Evolutionary conservation across 2,329 filamentous ascomycete species (phyloP), one percentile per base, ranked within the genome.

Genomic region (Pseudogymnoascus sp.): DNA sequence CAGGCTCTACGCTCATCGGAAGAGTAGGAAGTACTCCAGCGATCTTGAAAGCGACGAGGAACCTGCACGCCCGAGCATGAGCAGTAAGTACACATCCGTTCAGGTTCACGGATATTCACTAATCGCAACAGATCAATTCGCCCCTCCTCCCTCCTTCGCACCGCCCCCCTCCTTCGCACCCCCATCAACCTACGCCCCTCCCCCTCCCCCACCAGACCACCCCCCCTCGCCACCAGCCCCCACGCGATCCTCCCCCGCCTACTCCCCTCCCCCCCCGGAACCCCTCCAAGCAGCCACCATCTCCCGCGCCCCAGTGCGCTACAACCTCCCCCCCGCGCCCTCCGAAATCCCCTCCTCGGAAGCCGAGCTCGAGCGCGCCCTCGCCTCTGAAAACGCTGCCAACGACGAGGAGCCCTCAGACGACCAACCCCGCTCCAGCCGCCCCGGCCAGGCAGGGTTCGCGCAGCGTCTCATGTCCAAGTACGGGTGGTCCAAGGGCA

Each of bases 401-500:
- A 71, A 73, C 11, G 74, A 79, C 70, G 24, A 67, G 26, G 70
- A 68, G 19, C 68, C 71, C 35, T 60, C 65, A 35, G 75, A 76
- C 64, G 74, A 76, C 40, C 70, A 74, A 19, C 75, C 80, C 33
- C 83, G 84, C 38, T 87, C 87, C 44, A 84, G 79, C 63, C 85
- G 87, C 2, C 91, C 92, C 0, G 91, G 91, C 14, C 90, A 96
- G 74, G 84, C 86, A 67, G 90, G 88, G 61, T 96, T 96, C 74
- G 95, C 91, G 0, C 85, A 92, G 68, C 88, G 92, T 35, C 83
- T 97, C 63, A 91, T 99, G 86, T 84, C 86, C 65, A 97, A 97
- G 74, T 95, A 96, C 76, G 95, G 95, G 63, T 97, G 93, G 90
- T 88, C 86, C 37, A 88, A 93, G 71, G 95, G 95, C 24, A 83